These are phyloP conservation scores for Penicillium sp. DNA, from an alignment of 2,329 filamentous ascomycete genomes.

Conservation along the genomic window DNA sequence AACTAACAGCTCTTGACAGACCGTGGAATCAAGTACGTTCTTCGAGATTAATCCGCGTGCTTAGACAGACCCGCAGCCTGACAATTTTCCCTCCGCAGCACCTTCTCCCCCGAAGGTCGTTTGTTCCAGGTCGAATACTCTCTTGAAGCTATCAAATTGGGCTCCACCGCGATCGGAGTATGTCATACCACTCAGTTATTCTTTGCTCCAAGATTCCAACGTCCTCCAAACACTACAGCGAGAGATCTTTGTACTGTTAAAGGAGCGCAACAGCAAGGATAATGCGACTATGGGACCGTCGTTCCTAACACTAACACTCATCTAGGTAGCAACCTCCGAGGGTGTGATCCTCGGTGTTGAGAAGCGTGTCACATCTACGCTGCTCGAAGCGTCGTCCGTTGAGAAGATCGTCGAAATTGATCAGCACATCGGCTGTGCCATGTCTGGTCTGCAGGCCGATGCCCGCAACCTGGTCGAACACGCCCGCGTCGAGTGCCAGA, in stretches of 20 bases:
- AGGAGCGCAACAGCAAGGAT: not conserved
- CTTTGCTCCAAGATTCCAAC: not conserved
- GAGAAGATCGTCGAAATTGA: slow-evolving; percentile 99
- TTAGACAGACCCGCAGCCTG: slow-evolving; percentile 14
- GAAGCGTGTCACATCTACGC: slow-evolving; percentile 96
- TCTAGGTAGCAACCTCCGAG: slow-evolving; percentile 78
- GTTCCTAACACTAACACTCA: slow-evolving; percentile 19
- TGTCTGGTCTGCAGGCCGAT: slow-evolving; percentile 96
- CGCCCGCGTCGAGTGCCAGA: slow-evolving; percentile 94
- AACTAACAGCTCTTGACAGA: slow-evolving; percentile 54
- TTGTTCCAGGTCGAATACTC: slow-evolving; percentile 99
- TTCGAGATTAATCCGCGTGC: slow-evolving; percentile 5
- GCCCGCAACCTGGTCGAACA: slow-evolving; percentile 98
- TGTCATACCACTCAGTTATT: slow-evolving; percentile 22
- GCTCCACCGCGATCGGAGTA: slow-evolving; percentile 94
- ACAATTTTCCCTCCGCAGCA: slow-evolving; percentile 55
- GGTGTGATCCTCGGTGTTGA: slow-evolving; percentile 96
- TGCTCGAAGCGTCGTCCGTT: slow-evolving; percentile 95
- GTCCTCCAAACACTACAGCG: not conserved
- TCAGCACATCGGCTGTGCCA: slow-evolving; percentile 96
- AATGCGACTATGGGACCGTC: not conserved
- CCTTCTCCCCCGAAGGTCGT: slow-evolving; percentile 98
- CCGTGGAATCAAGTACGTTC: slow-evolving; percentile 89
- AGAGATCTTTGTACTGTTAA: not conserved
- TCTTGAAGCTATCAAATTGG: slow-evolving; percentile 98